Percentiles rank a stretch among this genome's conserved stretches.
Evolutionary conservation across 2,329 filamentous ascomycete species (phyloP).

Genomic region (Colletotrichum ledebouriae): DNA sequence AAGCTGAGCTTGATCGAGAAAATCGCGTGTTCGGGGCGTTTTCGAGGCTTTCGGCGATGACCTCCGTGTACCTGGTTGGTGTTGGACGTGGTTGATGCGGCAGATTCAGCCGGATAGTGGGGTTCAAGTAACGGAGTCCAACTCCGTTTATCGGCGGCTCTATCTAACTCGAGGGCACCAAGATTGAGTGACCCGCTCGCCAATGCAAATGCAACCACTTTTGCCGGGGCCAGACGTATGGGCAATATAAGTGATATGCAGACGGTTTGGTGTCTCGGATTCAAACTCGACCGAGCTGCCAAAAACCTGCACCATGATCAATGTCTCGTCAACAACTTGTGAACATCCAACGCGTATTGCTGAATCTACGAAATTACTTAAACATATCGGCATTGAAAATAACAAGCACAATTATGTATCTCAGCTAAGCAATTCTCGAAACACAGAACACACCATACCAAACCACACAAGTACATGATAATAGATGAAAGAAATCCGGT

Average conservation of each 20-base stretch:
- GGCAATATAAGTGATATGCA: slow-evolving; percentile 15
- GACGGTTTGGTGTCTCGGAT: slow-evolving; percentile 30
- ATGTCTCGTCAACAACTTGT: too few relatives aligned
- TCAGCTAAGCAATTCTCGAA: too few relatives aligned
- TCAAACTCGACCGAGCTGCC: background rate
- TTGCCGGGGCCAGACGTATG: slow-evolving; percentile 5
- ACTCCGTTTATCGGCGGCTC: slow-evolving; percentile 36
- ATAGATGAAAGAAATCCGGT: too few relatives aligned
- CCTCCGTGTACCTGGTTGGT: slow-evolving; percentile 1
- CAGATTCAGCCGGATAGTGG: slow-evolving; percentile 16
- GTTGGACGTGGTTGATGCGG: slow-evolving; percentile 1
- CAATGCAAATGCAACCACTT: slow-evolving; percentile 26
- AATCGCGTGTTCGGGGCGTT: background rate
- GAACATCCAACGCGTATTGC: too few relatives aligned
- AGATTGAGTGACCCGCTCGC: slow-evolving; percentile 22
- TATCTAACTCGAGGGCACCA: slow-evolving; percentile 13
- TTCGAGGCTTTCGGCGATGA: slow-evolving; percentile 1
- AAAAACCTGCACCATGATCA: too few relatives aligned
- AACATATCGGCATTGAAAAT: too few relatives aligned
- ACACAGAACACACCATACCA: too few relatives aligned
- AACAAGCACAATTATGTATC: too few relatives aligned
- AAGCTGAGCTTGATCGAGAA: background rate
- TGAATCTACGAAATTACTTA: too few relatives aligned
- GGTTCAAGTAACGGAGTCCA: slow-evolving; percentile 24
- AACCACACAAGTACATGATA: too few relatives aligned